These are phyloP conservation scores for Ophiostoma piceae DNA, from an alignment of 2,329 filamentous ascomycete species.

Conservation along the genomic window DNA sequence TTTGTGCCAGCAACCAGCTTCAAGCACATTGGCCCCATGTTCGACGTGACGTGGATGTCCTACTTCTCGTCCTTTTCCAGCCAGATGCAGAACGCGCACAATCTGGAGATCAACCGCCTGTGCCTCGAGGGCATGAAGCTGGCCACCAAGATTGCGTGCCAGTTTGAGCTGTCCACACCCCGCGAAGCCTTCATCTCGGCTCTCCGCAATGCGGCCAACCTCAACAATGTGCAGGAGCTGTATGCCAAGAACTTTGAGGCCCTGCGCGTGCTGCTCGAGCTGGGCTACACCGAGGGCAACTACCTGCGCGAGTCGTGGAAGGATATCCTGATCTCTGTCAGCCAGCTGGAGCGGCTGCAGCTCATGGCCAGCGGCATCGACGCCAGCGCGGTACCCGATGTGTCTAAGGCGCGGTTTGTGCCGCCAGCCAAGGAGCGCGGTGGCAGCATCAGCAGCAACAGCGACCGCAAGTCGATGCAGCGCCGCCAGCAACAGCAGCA, in stretches of 20 bases:
- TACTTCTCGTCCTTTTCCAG: constrained; percentile 92
- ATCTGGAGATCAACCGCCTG: constrained; percentile 82
- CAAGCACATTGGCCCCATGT: constrained; percentile 96
- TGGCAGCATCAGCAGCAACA: constrained; percentile 40
- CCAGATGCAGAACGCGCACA: constrained; percentile 88
- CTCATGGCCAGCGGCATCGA: constrained; percentile 92
- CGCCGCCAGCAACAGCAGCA: constrained; percentile 34
- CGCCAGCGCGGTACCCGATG: constrained; percentile 85
- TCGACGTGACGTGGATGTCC: constrained; percentile 98
- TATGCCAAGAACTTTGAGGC: constrained; percentile 95
- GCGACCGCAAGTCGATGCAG: constrained; percentile 64
- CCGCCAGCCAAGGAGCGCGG: constrained; percentile 52
- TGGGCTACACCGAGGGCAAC: constrained; percentile 90
- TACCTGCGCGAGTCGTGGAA: constrained; percentile 86
- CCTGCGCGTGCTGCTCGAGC: constrained; percentile 81
- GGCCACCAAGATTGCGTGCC: constrained; percentile 84
- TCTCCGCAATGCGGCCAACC: constrained; percentile 86
- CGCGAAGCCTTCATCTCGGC: constrained; percentile 92
- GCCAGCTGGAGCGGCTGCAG: constrained; percentile 90
- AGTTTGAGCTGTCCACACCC: constrained; percentile 90
- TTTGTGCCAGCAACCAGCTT: constrained; percentile 93
- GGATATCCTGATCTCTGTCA: constrained; percentile 90
- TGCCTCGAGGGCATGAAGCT: constrained; percentile 95
- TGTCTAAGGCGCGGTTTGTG: constrained; percentile 73
- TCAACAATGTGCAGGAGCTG: constrained; percentile 94